Percentiles rank a stretch among this genome's conserved stretches.
phyloP scores from a whole-genome alignment of 1,139 yeast genomes.

The Petasospora rhodanensis region DNA sequence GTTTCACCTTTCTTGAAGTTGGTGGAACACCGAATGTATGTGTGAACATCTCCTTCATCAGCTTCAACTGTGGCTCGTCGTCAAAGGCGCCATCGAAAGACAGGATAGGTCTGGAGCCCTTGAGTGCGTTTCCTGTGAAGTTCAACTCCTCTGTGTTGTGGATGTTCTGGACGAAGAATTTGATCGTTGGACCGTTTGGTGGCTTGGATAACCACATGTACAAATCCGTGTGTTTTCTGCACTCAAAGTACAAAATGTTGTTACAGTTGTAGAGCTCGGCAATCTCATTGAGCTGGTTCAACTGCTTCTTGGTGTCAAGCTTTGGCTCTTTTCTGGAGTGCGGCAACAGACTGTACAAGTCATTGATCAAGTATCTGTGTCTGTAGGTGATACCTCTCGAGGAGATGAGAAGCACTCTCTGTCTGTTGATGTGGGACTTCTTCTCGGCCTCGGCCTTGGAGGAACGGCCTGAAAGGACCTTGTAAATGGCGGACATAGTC shows the following conservation, averaged over 20 bases:
- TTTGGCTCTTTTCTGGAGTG: slow-evolving; percentile 97
- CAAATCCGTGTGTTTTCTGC: slow-evolving; percentile 93
- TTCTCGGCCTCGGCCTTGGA: slow-evolving; percentile 34
- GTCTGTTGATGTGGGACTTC: slow-evolving; percentile 63
- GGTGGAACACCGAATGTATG: slow-evolving; percentile 98
- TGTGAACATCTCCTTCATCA: slow-evolving; percentile 78
- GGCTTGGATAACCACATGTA: slow-evolving; percentile 95
- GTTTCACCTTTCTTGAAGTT: slow-evolving; percentile 87
- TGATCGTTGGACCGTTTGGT: slow-evolving; percentile 96
- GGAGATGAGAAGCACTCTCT: slow-evolving; percentile 79
- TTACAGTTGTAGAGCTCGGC: slow-evolving; percentile 98
- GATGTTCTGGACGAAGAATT: slow-evolving; percentile 89
- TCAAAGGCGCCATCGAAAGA: slow-evolving; percentile 84
- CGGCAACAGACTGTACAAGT: slow-evolving; percentile 75
- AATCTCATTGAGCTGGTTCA: slow-evolving; percentile 85
- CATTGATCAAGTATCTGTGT: slow-evolving; percentile 91
- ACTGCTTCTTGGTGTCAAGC: slow-evolving; percentile 86
- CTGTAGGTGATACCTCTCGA: slow-evolving; percentile 93
- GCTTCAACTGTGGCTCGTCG: slow-evolving; percentile 56
- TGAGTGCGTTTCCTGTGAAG: slow-evolving; percentile 92
- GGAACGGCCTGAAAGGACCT: slow-evolving; percentile 32
- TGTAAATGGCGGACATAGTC: slow-evolving; percentile 48
- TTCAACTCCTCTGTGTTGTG: slow-evolving; percentile 96
- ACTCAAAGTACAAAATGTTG: slow-evolving; percentile 89
- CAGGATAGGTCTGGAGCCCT: slow-evolving; percentile 93